These are phyloP conservation scores for Moniliella sp. DNA, from an alignment of 1,284 basidiomycete species.

Conservation along the genomic window DNA sequence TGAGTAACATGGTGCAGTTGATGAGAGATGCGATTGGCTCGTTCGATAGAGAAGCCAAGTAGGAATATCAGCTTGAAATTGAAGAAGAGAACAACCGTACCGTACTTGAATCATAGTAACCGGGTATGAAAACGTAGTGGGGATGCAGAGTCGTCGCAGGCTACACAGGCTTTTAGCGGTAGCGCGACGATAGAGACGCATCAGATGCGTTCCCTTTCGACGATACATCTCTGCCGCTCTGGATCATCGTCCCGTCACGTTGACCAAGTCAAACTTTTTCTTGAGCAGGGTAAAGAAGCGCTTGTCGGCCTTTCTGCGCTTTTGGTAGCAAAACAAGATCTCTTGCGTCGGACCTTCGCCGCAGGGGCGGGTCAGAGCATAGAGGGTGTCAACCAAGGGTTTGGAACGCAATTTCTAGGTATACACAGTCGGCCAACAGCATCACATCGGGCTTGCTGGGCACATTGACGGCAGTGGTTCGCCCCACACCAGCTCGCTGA, in stretches of 20 bases:
- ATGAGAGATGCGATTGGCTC: too few relatives aligned
- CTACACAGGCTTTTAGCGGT: too few relatives aligned
- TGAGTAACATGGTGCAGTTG: too few relatives aligned
- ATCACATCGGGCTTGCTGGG: slow-evolving; percentile 42
- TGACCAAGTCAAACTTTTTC: slow-evolving; percentile 57
- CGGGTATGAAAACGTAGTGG: too few relatives aligned
- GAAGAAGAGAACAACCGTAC: too few relatives aligned
- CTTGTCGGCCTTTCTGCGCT: slow-evolving; percentile 76
- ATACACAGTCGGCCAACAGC: slow-evolving; percentile 53
- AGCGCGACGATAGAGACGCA: too few relatives aligned
- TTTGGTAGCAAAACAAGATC: slow-evolving; percentile 71
- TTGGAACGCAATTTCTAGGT: slow-evolving; percentile 72
- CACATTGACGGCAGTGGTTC: slow-evolving; percentile 26
- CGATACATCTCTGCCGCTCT: slow-evolving; percentile 9
- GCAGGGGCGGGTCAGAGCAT: slow-evolving; percentile 40
- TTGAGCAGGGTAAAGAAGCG: slow-evolving; percentile 63
- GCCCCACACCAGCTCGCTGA: slow-evolving; percentile 23
- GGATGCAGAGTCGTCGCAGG: too few relatives aligned
- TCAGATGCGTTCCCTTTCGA: slow-evolving; percentile 19
- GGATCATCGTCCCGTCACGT: slow-evolving; percentile 38
- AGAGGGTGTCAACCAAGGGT: slow-evolving; percentile 58
- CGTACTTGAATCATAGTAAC: too few relatives aligned
- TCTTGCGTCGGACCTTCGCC: slow-evolving; percentile 16
- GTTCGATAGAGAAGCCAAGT: too few relatives aligned
- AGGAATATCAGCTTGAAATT: too few relatives aligned